Evolutionary conservation across 2,329 filamentous ascomycete genomes (phyloP).

Genomic region (Cercospora citrullina): DNA sequence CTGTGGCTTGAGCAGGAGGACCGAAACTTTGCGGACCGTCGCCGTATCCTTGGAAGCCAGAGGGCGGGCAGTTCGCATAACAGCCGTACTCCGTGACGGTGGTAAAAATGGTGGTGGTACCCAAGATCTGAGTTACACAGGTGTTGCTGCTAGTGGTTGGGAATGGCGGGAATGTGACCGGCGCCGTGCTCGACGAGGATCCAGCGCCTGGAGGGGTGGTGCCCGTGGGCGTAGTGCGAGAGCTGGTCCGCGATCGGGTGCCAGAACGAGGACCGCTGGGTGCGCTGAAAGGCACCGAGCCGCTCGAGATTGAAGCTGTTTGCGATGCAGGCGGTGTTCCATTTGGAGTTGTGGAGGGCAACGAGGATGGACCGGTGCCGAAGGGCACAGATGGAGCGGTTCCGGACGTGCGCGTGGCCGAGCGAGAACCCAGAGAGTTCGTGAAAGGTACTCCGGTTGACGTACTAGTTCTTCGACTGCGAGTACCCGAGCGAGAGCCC

Average conservation of each 20-base stretch:
- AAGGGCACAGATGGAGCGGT: conserved; percentile 11
- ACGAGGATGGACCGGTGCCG: conserved; percentile 8
- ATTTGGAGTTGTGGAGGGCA: not conserved
- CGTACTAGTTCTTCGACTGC: not conserved
- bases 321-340: conserved; percentile 3
- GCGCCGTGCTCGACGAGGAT: conserved; percentile 14
- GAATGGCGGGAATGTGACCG: conserved; percentile 21
- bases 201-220: conserved; percentile 9
- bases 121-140: conserved; percentile 28
- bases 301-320: conserved; percentile 2
- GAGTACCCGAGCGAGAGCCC: conserved; percentile 13
- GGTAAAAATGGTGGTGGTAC: conserved; percentile 30
- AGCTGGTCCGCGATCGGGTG: conserved; percentile 10
- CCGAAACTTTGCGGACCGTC: conserved; percentile 19
- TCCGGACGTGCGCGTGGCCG: conserved; percentile 6
- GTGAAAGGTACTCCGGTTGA: conserved; percentile 5
- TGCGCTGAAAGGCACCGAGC: conserved; percentile 16
- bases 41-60: conserved; percentile 15
- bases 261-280: conserved; percentile 17
- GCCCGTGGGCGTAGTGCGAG: conserved; percentile 14
- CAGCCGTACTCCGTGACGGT: conserved; percentile 29
- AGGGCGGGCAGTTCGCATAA: conserved; percentile 25
- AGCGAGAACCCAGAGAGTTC: conserved; percentile 6
- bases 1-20: conserved; percentile 13
- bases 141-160: conserved; percentile 21